Evolutionary conservation across 495 filamentous ascomycete genomes (phyloP), one percentile per base, ranked within the genome.

Genomic region (Penicillium dipodomyicola): DNA sequence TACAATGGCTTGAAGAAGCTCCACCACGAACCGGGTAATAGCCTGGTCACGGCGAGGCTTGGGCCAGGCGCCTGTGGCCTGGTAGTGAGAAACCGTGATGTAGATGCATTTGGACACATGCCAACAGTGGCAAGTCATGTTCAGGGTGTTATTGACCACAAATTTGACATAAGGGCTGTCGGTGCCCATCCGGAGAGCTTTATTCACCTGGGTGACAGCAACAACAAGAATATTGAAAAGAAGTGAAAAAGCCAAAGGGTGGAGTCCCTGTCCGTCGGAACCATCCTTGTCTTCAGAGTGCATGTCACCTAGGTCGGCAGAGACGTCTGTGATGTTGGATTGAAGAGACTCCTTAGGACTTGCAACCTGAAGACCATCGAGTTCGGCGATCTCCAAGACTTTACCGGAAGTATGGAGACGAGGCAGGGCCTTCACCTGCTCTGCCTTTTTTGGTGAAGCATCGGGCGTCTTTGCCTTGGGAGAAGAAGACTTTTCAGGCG

Each of bases 361-460:
- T 33, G 52, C 53, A 1, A 78, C 64, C 59, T 78, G 75, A 23
- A 69, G 67, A 6, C 75, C 74, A 46, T 78, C 75, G 29, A 78
- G 50, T 51, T 78, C 75, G 3, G 74, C 75, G 15, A 78, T 70
- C 40, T 71, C 73, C 12, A 63, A 49, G 7, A 63, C 57, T 52
- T 37, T 61, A 10, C 51, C 40, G 5, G 59, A 53, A 7, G 63
- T 56, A 4, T 57, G 64, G 11, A 59, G 32, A 12, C 59, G 64
- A 8, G 66, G 61, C 15, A 63, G 56, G n/a, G 60, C 40, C 29
- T 65, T 64, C 5, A 54, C 46, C 23, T 55, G 57, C 14, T 61
- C 55, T 19, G 49, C 47, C 23, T 23, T 44, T 15, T 46, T 59
- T 3, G 33, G 19, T 40, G 42, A 6, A 49, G 37, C 5, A 15